These are phyloP conservation scores for Triticum dicoccoides DNA, from an alignment of 176 grass and related monocot genomes.

Conservation along the genomic window DNA sequence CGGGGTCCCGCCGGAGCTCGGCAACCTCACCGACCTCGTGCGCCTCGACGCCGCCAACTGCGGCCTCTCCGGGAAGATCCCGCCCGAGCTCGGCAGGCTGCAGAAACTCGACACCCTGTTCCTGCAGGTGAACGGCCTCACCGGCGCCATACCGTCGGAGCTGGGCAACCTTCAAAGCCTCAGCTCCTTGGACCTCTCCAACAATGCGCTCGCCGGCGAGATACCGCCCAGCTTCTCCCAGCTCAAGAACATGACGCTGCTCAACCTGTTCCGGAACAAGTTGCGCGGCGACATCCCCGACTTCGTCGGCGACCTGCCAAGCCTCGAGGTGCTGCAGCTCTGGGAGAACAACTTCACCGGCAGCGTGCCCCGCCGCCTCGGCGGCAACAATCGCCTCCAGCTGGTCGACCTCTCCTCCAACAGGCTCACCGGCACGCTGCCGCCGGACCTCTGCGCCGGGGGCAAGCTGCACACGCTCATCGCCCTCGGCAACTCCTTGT, in stretches of 20 bases:
- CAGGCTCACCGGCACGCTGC: conserved; percentile 68
- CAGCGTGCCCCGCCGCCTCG: conserved; percentile 63
- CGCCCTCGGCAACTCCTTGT: conserved; percentile 71
- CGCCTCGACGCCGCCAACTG: conserved; percentile 58
- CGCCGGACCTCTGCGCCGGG: conserved; percentile 58
- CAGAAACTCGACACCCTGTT: conserved; percentile 57
- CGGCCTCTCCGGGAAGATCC: conserved; percentile 64
- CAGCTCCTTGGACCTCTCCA: conserved; percentile 58
- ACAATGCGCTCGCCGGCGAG: conserved; percentile 72
- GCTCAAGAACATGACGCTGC: conserved; percentile 75
- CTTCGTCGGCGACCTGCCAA: conserved; percentile 80
- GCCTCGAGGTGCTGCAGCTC: conserved; percentile 94
- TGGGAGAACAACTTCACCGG: conserved; percentile 99
- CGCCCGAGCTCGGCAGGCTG: conserved; percentile 58
- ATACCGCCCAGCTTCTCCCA: conserved; percentile 73
- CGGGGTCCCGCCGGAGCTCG: conserved; percentile 52
- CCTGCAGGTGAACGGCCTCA: conserved; percentile 69
- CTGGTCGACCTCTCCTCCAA: conserved; percentile 71
- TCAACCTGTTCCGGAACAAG: conserved; percentile 76
- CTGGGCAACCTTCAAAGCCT: conserved; percentile 52
- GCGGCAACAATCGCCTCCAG: conserved; percentile 55
- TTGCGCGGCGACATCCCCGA: conserved; percentile 66
- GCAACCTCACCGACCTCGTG: conserved; percentile 59
- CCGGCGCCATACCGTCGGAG: conserved; percentile 52
- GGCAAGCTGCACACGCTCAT: conserved; percentile 60